Conservation (phyloP, 768 basidiomycete species). For the Phlebiopsis gigantea region DNA sequence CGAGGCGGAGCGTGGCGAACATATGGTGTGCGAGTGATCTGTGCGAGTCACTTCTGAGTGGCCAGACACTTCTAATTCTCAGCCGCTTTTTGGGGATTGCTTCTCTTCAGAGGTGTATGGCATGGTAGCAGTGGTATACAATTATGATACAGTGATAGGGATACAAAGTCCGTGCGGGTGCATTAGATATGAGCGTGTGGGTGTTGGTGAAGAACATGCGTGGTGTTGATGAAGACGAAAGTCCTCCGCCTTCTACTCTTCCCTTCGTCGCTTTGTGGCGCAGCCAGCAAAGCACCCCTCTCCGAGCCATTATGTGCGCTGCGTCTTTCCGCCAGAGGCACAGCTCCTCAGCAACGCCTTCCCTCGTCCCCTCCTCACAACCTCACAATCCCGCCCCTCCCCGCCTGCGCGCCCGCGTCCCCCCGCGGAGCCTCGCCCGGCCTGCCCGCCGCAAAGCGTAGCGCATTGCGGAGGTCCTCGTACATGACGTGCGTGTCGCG, state of each 20-base stretch:
- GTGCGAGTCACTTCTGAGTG: too few relatives aligned
- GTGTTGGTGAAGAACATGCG: background rate
- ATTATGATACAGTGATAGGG: background rate
- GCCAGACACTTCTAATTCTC: too few relatives aligned
- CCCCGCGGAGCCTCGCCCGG: background rate
- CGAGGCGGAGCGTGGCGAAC: constrained; percentile 2
- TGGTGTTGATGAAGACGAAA: background rate
- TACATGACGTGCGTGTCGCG: constrained; percentile 15
- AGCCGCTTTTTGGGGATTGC: too few relatives aligned
- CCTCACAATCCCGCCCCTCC: background rate
- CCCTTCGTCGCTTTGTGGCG: background rate
- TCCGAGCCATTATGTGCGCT: background rate
- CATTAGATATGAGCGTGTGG: background rate
- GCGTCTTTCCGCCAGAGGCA: too few relatives aligned
- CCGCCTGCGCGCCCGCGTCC: background rate
- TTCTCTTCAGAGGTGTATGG: too few relatives aligned
- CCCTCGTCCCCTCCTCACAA: background rate
- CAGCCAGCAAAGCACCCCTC: background rate
- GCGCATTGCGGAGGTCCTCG: constrained; percentile 12
- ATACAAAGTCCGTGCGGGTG: background rate
- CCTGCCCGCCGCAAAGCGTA: background rate
- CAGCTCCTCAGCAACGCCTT: background rate
- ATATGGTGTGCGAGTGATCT: background rate
- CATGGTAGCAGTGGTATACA: too few relatives aligned
- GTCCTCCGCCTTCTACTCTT: background rate